Percentiles rank a stretch among this genome's conserved stretches.
Evolutionary conservation across 1,284 basidiomycete genomes (phyloP).

Genomic region (Fereydounia khargensis): DNA sequence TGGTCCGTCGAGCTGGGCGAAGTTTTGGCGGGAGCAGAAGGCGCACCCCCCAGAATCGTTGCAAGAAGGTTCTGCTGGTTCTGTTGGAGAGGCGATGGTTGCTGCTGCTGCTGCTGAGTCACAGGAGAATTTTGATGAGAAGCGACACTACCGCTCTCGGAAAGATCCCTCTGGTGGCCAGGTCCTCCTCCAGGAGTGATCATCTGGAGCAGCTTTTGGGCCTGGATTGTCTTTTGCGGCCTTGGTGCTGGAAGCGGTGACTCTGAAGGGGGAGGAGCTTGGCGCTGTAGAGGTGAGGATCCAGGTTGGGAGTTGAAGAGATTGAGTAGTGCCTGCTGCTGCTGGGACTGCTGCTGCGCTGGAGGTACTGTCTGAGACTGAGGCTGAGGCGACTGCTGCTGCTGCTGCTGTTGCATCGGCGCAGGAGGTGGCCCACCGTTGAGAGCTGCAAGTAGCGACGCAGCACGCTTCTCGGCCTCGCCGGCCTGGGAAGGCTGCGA

Average conservation of each 20-base stretch:
- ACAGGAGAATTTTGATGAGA: conserved; percentile 10
- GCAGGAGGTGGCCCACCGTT: conserved; percentile 3
- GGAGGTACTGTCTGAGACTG: too few species aligned
- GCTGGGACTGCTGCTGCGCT: too few species aligned
- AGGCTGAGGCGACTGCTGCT: background rate
- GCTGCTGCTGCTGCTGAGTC: conserved; percentile 5
- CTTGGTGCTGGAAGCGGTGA: conserved; percentile 43
- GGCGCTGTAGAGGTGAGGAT: conserved; percentile 8
- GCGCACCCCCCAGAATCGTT: too few species aligned
- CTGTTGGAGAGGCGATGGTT: background rate
- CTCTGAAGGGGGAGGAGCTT: background rate
- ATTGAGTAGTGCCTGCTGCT: conserved; percentile 14
- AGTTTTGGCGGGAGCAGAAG: too few species aligned
- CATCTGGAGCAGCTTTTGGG: conserved; percentile 40
- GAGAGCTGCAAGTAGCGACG: conserved; percentile 20
- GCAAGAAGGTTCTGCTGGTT: too few species aligned
- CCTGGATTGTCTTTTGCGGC: conserved; percentile 37
- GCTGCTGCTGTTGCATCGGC: background rate
- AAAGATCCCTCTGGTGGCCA: conserved; percentile 16
- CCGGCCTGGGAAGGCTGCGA: too few species aligned
- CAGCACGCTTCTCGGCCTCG: conserved; percentile 18
- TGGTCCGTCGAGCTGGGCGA: background rate
- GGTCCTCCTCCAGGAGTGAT: conserved; percentile 15
- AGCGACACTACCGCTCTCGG: conserved; percentile 25
- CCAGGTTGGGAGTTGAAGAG: conserved; percentile 27